Base-by-base conservation (phyloP, 1,139 yeast species). In the Candida sp. region DNA sequence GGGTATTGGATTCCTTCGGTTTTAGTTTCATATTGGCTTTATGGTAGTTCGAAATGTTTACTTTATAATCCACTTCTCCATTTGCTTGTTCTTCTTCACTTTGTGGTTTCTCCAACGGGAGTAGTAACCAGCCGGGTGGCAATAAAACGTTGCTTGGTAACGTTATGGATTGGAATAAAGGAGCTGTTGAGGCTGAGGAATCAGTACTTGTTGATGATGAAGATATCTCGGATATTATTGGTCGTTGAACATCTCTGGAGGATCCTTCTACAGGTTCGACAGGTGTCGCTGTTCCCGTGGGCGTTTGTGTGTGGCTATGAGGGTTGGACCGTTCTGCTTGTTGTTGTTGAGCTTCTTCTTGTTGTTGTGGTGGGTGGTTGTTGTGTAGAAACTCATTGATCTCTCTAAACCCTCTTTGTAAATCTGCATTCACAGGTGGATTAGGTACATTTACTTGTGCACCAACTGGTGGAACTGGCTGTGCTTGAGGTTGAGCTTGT, bases 81-180 rank as follows among this genome's bases (percentile, higher is more conserved):
- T 27, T 53, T 7, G 42, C 33, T 5, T 41, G 30, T 38, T 38
- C 42, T 38, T 25, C 53, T n/a, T 49, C 51, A 9, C 52, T 54
- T 4, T 51, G 50, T 2, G 49, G 35, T 48, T 55, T 53, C 39
- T 57, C 56, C 7, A 71, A 48, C 1, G 78, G 78, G 23, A 73
- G 52, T 5, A 70, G 39, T 1, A 67, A 58, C 77, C 78, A 73
- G 42, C 66, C 67, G 2, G 75, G 75, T 5, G 78, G 78, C 8
- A 71, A 48, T 3, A 70, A 42, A 1, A 75, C 72, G 32, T 57
- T 59, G 2, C 54, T 49, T 3, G 75, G 74, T 31, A 54, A 38
- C 27, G 26, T 26, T 3, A 54, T 46, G 1, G 46, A 39, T 50
- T 54, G 57, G 23, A 30, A 50, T 22, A 32, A 26, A 5, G 42